Evolutionary conservation across 257 asterid genomes (phyloP), one percentile per base, ranked within the genome.

Genomic region (Ligustrum vulgare): DNA sequence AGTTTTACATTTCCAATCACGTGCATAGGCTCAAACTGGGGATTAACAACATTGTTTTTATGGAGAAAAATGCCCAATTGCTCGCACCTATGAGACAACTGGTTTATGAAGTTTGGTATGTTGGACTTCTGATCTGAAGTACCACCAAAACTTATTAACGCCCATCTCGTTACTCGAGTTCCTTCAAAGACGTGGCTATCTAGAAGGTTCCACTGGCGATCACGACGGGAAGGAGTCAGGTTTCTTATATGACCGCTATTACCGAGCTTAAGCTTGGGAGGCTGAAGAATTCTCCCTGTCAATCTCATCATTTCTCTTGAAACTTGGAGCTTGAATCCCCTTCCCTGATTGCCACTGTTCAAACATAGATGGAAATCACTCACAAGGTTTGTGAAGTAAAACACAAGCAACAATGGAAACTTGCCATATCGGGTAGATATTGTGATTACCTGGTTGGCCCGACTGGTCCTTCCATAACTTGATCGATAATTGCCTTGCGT

Each of bases 221-320:
- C 99, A 3, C 77, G 89, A 11, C 99, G 96, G 0, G 88, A 84
- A 34, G 98, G 99, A 72, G 93, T 86, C 23, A 94, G 85, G 47
- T 92, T 81, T 67, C 90, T 88, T 47, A 91, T 89, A 73, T 84
- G 81, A 16, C 99, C 99, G 70, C 91, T 87, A 41, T 88, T 69
- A 32, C 99, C 99, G 15, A 95, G 99, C 87, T 87, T 91, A 60
- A 93, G 97, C 83, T 89, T 91, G 1, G 99, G 99, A 72, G 99
- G 99, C 82, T 87, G 89, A 69, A 95, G 97, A 65, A 95, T 81
- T 79, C 99, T 83, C 63, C 99, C 99, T 3, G 85, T 86, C 78
- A 95, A 70, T 79, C 68, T 65, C 2, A 97, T 90, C 99, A 95
- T 95, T 77, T 95, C 97, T 75, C 70, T 84, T 0, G 94, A 82